Evolutionary conservation across 2,329 filamentous ascomycete genomes (phyloP).

Genomic region (Sporothrix dimorphospora): DNA sequence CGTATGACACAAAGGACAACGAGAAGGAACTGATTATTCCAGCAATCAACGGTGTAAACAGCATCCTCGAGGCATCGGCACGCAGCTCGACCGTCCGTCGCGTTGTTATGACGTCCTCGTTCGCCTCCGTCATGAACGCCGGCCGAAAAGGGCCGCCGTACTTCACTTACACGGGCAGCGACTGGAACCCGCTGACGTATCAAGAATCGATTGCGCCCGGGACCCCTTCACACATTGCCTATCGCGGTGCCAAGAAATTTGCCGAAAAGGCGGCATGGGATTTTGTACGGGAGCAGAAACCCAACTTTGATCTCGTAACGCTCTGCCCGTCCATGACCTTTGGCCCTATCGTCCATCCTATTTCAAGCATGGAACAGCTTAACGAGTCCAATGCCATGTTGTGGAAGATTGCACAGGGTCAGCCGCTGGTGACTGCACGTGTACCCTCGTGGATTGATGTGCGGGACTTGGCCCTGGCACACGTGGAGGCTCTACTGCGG

Average conservation of each 20-base stretch:
- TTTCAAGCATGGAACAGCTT: constrained; percentile 17
- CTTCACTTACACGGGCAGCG: constrained; percentile 47
- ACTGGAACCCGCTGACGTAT: constrained; percentile 58
- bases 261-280: constrained; percentile 59
- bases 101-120: constrained; percentile 38
- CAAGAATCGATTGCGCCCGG: constrained; percentile 48
- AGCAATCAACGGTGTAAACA: constrained; percentile 50
- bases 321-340: constrained; percentile 31
- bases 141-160: constrained; percentile 35
- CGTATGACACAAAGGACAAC: constrained; percentile 49
- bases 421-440: constrained; percentile 21
- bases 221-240: constrained; percentile 45
- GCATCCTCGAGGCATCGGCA: constrained; percentile 45
- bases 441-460: constrained; percentile 32
- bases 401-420: constrained; percentile 25
- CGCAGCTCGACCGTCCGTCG: constrained; percentile 37
- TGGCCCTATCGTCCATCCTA: constrained; percentile 26
- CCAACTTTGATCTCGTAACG: constrained; percentile 52
- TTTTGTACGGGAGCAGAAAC: constrained; percentile 47
- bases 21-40: constrained; percentile 51
- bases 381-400: constrained; percentile 30
- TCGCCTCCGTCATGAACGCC: constrained; percentile 33
- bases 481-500: constrained; percentile 28
- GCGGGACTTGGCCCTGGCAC: constrained; percentile 29
- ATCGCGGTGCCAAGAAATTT: constrained; percentile 58